These are phyloP conservation scores for Aspergillus aculeatus DNA, from an alignment of 2,329 filamentous ascomycete genomes.

Conservation along the genomic window DNA sequence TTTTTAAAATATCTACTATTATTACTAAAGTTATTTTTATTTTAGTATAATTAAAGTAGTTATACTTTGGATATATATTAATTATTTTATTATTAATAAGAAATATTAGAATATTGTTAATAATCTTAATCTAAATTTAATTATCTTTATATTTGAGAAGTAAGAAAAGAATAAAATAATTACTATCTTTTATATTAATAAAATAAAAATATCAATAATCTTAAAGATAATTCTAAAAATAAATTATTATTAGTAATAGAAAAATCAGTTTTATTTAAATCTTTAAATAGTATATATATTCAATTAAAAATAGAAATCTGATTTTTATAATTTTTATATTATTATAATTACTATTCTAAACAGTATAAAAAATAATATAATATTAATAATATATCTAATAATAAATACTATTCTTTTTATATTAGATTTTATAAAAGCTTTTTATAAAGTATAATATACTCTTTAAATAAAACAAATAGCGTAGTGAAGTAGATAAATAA, in stretches of 20 bases:
- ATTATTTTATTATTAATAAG: constrained; percentile 2
- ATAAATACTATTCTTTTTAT: background rate
- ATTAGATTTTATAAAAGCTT: background rate
- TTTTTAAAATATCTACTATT: no score
- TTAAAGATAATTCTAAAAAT: background rate
- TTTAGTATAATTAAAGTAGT: background rate
- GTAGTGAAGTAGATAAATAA: no score
- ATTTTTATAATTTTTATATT: background rate
- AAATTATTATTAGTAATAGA: background rate
- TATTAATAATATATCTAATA: background rate
- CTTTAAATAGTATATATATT: background rate
- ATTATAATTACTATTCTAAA: background rate
- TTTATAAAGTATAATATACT: background rate
- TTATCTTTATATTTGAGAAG: background rate
- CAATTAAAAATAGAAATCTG: background rate
- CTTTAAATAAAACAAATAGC: no score
- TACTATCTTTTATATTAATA: background rate
- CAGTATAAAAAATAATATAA: background rate
- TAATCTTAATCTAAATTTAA: background rate
- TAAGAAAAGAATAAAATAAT: background rate
- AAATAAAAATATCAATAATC: background rate
- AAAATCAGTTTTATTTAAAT: background rate
- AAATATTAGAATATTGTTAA: constrained; percentile 1
- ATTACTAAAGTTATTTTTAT: background rate
- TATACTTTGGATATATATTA: constrained; percentile 1